These are phyloP conservation scores for Skeletonema costatum DNA, from an alignment of 108 stramenopile genomes.

Conservation along the genomic window DNA sequence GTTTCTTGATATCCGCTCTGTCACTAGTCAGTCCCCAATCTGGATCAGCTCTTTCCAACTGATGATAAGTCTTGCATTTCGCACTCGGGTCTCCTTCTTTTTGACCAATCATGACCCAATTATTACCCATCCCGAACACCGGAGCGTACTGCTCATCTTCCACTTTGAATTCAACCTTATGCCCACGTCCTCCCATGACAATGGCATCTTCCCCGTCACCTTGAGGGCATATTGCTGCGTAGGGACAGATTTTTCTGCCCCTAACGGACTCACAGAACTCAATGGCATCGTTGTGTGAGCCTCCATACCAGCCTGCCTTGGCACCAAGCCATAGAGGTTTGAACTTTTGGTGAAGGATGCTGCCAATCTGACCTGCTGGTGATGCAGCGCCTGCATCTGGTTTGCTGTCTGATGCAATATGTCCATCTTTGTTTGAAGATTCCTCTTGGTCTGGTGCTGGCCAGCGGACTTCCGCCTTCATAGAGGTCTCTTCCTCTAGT, in stretches of 20 bases:
- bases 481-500: not conserved
- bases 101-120: slow-evolving; percentile 28
- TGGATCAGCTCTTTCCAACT: slow-evolving; percentile 6
- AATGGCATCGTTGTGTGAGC: slow-evolving; percentile 15
- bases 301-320: slow-evolving; percentile 21
- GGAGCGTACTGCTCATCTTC: slow-evolving; percentile 21
- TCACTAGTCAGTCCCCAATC: slow-evolving; percentile 23
- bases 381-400: not conserved
- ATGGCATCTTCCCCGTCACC: not conserved
- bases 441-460: not conserved
- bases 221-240: slow-evolving; percentile 10
- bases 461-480: not conserved
- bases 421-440: not conserved
- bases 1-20: slow-evolving; percentile 18
- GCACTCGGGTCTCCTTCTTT: slow-evolving; percentile 11
- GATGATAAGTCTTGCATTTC: slow-evolving; percentile 12
- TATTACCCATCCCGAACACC: slow-evolving; percentile 6
- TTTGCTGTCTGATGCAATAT: not conserved
- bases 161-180: slow-evolving; percentile 10
- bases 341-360: slow-evolving; percentile 5
- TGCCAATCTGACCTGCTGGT: not conserved
- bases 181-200: slow-evolving; percentile 5
- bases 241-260: slow-evolving; percentile 15
- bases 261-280: slow-evolving; percentile 10
- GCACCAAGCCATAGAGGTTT: slow-evolving; percentile 20